Evolutionary conservation across 2,329 filamentous ascomycete species (phyloP).

Genomic region (Fusarium sp.): DNA sequence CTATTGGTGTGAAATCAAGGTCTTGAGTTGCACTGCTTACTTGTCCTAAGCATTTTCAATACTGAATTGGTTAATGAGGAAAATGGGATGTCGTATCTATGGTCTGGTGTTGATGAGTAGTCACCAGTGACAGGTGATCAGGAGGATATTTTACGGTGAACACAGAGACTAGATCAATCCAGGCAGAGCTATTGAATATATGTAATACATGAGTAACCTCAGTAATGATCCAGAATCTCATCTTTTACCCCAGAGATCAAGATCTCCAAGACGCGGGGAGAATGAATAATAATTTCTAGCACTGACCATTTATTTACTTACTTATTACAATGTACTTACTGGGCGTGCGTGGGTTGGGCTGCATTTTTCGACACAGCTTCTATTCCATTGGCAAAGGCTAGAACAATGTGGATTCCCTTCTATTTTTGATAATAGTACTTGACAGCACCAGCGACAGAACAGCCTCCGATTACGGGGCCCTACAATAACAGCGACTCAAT

Average conservation of each 20-base stretch:
- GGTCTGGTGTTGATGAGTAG: constrained; percentile 18
- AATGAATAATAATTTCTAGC: constrained; percentile 20
- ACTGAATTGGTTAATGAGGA: neutral
- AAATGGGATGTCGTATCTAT: neutral
- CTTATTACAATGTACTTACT: too few species aligned
- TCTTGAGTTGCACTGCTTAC: neutral
- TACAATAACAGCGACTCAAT: neutral
- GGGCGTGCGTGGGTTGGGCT: neutral
- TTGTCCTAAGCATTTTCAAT: neutral
- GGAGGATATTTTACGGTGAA: neutral
- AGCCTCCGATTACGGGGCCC: constrained; percentile 21
- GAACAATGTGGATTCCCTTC: constrained; percentile 31
- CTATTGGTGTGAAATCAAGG: constrained; percentile 1
- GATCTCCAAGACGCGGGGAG: constrained; percentile 14
- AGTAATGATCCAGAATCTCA: neutral
- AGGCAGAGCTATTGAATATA: neutral
- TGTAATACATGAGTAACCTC: neutral
- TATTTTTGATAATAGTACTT: neutral
- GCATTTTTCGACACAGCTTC: constrained; percentile 12
- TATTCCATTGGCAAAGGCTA: constrained; percentile 29
- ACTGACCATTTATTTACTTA: neutral
- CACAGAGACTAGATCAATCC: neutral
- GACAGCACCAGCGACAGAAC: neutral
- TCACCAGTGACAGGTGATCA: neutral
- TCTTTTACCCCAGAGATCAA: constrained; percentile 33